phyloP scores from a whole-genome alignment of 2,329 filamentous ascomycete species.

The Alternaria sp. region DNA sequence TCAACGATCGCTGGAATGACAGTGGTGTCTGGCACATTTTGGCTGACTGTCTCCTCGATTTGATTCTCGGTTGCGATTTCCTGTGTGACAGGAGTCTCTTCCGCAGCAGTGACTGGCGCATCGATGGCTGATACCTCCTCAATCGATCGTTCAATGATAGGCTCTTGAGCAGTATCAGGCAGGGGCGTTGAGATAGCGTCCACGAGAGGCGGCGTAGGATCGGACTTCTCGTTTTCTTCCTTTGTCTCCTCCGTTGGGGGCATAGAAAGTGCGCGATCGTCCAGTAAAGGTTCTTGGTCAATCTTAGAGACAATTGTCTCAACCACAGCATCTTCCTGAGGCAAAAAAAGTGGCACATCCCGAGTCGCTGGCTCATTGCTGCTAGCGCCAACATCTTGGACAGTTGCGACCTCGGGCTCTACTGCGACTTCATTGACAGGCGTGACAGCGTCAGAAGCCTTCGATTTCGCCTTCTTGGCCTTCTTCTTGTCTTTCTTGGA shows the following conservation, averaged over 20 bases:
- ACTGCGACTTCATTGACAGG: slow-evolving; percentile 14
- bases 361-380: neutral
- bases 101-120: neutral
- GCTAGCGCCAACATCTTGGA: neutral
- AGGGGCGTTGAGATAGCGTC: slow-evolving; percentile 3
- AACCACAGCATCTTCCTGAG: slow-evolving; percentile 5
- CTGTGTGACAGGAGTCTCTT: neutral
- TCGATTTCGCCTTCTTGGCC: slow-evolving; percentile 34
- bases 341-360: neutral
- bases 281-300: slow-evolving; percentile 1
- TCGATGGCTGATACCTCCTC: neutral
- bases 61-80: neutral
- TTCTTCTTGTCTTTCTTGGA: slow-evolving; percentile 42
- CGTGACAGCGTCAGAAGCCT: slow-evolving; percentile 20
- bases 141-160: neutral
- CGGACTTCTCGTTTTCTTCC: slow-evolving; percentile 29
- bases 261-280: slow-evolving; percentile 2
- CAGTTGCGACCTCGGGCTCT: neutral
- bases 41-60: neutral
- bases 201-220: slow-evolving; percentile 6
- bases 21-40: neutral
- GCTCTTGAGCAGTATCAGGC: neutral
- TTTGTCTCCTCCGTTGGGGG: slow-evolving; percentile 22
- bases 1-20: neutral
- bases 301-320: slow-evolving; percentile 16